Percentiles rank a stretch among this genome's conserved stretches.
Conservation (phyloP, 2,329 filamentous ascomycete genomes). For the Plectosphaerella cucumerina region DNA sequence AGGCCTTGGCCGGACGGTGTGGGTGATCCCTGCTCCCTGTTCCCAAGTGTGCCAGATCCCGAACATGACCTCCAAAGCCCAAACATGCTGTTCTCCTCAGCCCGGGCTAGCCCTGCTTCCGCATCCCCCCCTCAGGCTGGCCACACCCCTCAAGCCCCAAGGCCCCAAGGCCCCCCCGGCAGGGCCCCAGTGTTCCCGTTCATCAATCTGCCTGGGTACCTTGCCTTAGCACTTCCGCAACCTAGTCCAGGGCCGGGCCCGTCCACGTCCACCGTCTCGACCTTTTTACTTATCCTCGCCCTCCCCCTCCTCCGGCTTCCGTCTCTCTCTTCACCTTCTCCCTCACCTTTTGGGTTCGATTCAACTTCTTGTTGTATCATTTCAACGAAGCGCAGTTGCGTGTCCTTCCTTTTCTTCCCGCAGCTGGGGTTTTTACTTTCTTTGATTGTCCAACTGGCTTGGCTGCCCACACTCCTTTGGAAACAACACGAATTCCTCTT, state of each 20-base stretch:
- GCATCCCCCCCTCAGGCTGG: no score
- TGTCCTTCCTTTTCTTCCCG: conserved; percentile 35
- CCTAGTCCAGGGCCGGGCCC: no score
- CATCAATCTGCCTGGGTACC: no score
- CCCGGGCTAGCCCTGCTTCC: no score
- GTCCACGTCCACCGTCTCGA: no score
- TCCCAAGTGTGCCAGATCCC: conserved; percentile 20
- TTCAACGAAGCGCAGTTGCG: conserved; percentile 29
- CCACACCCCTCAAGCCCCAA: no score
- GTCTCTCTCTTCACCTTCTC: conserved; percentile 22
- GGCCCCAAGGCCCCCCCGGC: no score
- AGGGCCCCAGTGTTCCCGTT: no score
- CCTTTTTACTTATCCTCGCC: conserved; percentile 14
- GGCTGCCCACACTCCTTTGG: conserved; percentile 53
- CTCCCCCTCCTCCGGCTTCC: conserved; percentile 4
- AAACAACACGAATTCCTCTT: conserved; percentile 33
- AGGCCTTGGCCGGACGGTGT: conserved; percentile 33
- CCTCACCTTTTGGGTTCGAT: conserved; percentile 13
- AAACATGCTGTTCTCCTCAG: conserved; percentile 21
- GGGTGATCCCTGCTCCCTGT: conserved; percentile 27
- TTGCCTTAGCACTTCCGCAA: no score
- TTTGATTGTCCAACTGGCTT: conserved; percentile 50
- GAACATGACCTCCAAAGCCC: conserved; percentile 25
- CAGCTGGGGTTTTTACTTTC: conserved; percentile 36
- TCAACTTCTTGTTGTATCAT: conserved; percentile 29